A percentile compares a stretch with the other conserved stretches of the same genome.
These are phyloP conservation scores for Schizopora paradoxa DNA, from an alignment of 1,284 basidiomycete genomes.

Conservation along the genomic window DNA sequence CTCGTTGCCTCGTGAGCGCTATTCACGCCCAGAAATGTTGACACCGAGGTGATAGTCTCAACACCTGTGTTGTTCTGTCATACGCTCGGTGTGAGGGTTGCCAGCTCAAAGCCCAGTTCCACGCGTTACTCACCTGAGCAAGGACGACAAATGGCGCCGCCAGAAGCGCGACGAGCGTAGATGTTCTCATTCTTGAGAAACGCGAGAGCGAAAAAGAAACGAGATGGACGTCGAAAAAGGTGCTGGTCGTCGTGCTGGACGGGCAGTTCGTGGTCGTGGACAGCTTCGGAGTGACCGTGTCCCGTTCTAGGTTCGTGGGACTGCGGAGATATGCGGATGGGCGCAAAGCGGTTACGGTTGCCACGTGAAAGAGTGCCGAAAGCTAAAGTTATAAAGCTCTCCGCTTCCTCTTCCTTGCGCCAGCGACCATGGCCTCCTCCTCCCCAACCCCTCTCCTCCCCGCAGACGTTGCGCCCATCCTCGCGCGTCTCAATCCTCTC, in stretches of 20 bases:
- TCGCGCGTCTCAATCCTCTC: too few relatives aligned
- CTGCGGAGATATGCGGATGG: neutral
- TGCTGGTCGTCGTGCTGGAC: constrained; percentile 1
- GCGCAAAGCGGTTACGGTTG: neutral
- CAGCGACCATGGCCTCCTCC: constrained; percentile 40
- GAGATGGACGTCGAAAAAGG: neutral
- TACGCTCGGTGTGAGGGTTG: too few relatives aligned
- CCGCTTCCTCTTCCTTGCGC: constrained; percentile 33
- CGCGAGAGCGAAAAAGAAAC: constrained; percentile 1
- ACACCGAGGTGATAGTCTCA: constrained; percentile 24
- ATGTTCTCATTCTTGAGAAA: constrained; percentile 15
- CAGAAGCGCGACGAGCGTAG: constrained; percentile 25
- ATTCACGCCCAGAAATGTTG: constrained; percentile 30
- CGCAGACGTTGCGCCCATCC: too few relatives aligned
- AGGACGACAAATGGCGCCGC: constrained; percentile 29
- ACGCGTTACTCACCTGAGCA: constrained; percentile 35
- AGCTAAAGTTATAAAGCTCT: neutral
- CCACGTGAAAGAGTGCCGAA: neutral
- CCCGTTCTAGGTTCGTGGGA: too few relatives aligned
- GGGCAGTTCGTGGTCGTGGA: neutral
- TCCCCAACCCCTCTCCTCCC: constrained; percentile 57
- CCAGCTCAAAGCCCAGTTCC: too few relatives aligned
- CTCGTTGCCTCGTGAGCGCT: constrained; percentile 36
- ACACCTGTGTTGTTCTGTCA: too few relatives aligned
- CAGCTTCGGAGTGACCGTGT: too few relatives aligned